Conservation (phyloP, 2,329 filamentous ascomycete genomes). For the Diaporthe citrichinensis region DNA sequence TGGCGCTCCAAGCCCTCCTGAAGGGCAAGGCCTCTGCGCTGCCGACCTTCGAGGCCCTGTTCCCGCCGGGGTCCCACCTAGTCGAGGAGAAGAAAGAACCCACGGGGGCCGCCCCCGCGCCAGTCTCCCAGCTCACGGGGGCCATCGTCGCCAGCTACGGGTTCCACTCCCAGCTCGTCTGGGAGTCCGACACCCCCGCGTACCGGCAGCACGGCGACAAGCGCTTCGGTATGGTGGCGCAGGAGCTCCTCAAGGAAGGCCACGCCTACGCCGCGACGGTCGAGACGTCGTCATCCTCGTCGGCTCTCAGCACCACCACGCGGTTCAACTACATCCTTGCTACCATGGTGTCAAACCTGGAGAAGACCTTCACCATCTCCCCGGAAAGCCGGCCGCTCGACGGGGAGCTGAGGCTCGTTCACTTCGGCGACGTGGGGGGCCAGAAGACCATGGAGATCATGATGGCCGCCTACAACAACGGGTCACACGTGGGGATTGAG, state of each 20-base stretch:
- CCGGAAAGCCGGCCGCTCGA: constrained; percentile 80
- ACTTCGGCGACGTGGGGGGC: constrained; percentile 78
- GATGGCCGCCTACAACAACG: constrained; percentile 72
- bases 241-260: constrained; percentile 74
- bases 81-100: constrained; percentile 49
- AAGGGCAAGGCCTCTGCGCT: constrained; percentile 67
- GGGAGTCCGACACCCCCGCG: constrained; percentile 87
- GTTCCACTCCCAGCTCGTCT: constrained; percentile 89
- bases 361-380: constrained; percentile 86
- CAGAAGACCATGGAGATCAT: constrained; percentile 83
- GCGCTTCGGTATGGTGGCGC: constrained; percentile 88
- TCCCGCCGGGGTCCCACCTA: constrained; percentile 70
- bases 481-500: constrained; percentile 68
- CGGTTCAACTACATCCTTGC: constrained; percentile 83
- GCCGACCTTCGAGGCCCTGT: constrained; percentile 73
- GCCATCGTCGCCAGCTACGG: constrained; percentile 92
- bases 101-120: constrained; percentile 41
- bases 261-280: constrained; percentile 66
- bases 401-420: constrained; percentile 78
- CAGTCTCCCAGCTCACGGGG: constrained; percentile 69
- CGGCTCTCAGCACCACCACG: neutral
- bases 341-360: constrained; percentile 84
- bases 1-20: constrained; percentile 68
- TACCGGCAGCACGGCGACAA: constrained; percentile 83
- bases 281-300: constrained; percentile 45